Evolutionary conservation across 495 filamentous ascomycete genomes (phyloP).

Genomic region (Usnea hakonensis): DNA sequence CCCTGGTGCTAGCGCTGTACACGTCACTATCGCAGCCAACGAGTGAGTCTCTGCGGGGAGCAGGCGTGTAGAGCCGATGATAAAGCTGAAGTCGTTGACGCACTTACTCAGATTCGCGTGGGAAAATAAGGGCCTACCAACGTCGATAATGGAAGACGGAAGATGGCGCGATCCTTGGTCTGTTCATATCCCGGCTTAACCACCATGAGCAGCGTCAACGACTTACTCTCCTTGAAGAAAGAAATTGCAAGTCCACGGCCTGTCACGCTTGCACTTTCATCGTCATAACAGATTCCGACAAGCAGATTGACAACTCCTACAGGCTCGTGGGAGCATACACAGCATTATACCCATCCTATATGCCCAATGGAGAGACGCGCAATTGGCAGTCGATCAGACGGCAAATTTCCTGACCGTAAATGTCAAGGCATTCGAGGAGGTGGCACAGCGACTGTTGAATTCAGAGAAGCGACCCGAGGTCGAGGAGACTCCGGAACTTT

Average conservation of each 20-base stretch:
- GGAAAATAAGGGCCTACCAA: neutral
- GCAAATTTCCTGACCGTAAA: no score
- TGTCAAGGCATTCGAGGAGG: no score
- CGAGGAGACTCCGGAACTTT: no score
- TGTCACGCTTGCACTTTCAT: no score
- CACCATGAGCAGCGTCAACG: neutral
- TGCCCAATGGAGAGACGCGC: no score
- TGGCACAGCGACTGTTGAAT: no score
- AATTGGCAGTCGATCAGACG: no score
- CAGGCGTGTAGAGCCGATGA: neutral
- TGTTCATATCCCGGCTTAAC: neutral
- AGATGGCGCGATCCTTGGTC: neutral
- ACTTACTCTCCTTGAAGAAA: neutral
- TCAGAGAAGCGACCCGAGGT: no score
- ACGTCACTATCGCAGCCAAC: constrained; percentile 1
- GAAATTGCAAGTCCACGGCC: neutral
- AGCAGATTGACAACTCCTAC: no score
- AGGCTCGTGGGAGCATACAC: no score
- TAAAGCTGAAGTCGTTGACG: neutral
- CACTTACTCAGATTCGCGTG: constrained; percentile 1
- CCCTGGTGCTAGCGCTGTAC: constrained; percentile 7
- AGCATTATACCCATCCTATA: no score
- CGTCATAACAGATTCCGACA: no score
- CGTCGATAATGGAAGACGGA: neutral
- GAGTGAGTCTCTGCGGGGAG: constrained; percentile 12